phyloP scores from a whole-genome alignment of 2,329 filamentous ascomycete species.

The Exophiala alcalophila region DNA sequence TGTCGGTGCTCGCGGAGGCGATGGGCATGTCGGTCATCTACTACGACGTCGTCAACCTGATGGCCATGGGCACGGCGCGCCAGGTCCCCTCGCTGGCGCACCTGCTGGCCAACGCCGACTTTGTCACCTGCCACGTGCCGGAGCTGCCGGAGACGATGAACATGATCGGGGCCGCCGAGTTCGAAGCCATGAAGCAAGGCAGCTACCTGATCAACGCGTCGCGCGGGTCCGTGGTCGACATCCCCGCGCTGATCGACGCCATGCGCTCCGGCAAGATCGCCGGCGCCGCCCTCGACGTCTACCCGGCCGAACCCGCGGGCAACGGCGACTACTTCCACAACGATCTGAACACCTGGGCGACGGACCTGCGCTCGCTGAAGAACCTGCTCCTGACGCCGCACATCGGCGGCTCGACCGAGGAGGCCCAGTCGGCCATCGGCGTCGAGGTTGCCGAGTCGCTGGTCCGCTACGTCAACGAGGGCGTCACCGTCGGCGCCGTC shows the following conservation, averaged over 20 bases:
- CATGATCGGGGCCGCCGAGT: constrained; percentile 77
- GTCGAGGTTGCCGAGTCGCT: constrained; percentile 86
- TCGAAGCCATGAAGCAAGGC: constrained; percentile 87
- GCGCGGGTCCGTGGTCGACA: constrained; percentile 89
- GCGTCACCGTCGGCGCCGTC: constrained; percentile 83
- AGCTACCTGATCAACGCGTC: constrained; percentile 96
- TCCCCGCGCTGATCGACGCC: constrained; percentile 83
- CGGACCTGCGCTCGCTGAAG: constrained; percentile 78
- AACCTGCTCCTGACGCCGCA: constrained; percentile 96
- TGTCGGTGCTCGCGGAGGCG: constrained; percentile 90
- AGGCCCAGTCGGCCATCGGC: constrained; percentile 94
- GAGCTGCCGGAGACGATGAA: constrained; percentile 89
- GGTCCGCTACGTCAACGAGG: constrained; percentile 93
- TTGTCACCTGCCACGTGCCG: constrained; percentile 91
- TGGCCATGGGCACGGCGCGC: constrained; percentile 83
- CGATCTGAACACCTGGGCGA: constrained; percentile 76
- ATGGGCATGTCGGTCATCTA: constrained; percentile 99
- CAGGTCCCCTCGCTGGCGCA: constrained; percentile 76
- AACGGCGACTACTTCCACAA: constrained; percentile 95
- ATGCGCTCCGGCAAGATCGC: constrained; percentile 83
- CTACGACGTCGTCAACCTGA: constrained; percentile 90
- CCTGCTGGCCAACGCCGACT: constrained; percentile 78
- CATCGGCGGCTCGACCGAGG: constrained; percentile 95
- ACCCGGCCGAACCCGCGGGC: constrained; percentile 85
- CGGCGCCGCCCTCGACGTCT: constrained; percentile 94